Base-by-base conservation (phyloP, 495 filamentous ascomycete genomes). In the Massariosphaeria phaeospora region DNA sequence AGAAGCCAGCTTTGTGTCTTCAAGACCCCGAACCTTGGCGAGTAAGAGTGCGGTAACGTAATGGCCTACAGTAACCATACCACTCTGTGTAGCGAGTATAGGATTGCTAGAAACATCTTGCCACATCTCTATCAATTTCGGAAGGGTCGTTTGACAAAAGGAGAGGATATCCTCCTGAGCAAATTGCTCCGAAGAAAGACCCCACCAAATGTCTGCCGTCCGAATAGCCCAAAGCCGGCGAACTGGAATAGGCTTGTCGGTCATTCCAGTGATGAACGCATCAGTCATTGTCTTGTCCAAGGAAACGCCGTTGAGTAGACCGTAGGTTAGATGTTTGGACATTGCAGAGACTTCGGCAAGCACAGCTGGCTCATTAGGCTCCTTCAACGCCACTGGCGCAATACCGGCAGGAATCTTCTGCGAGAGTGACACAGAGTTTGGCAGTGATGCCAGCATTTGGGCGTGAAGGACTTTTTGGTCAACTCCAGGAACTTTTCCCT, bases 281-380 rank as follows among this genome's bases (percentile, higher is more conserved):
- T 90, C 88, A 1, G 79, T 54, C 12, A 85, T 74, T 13, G 81
- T 64, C 58, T 84, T 84, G 13, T 79, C 82, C 2, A 85, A 52
- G 44, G 80, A 76, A 5, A 76, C 62, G 20, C 73, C 76, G 9
- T 81, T 75, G n/a, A 72, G 59, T 11, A 95, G 64, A 23, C 84
- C 74, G 66, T 72, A 76, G 8, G 66, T 61, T 25, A 86, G 68
- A 59, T 87, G 83, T 39, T 75, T 75, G 42, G 79, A 72, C 23
- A 96, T 73, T 0, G 87, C 80, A 18, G 76, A 72, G 10, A 85
- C 76, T 64, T 95, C 86, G n/a, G 88, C 82, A 42, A 75, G 77
- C 6, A 93, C 70, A 29, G 89, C 89, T 38, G 74, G 70, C 67
- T 98, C 94, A 62, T 91, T 97, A 6, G 87, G 81, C 69, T 98